A percentile compares a stretch with the other conserved stretches of the same genome.
Evolutionary conservation across 805 yeast species (phyloP).

Genomic region (Cyberlindnera americana): DNA sequence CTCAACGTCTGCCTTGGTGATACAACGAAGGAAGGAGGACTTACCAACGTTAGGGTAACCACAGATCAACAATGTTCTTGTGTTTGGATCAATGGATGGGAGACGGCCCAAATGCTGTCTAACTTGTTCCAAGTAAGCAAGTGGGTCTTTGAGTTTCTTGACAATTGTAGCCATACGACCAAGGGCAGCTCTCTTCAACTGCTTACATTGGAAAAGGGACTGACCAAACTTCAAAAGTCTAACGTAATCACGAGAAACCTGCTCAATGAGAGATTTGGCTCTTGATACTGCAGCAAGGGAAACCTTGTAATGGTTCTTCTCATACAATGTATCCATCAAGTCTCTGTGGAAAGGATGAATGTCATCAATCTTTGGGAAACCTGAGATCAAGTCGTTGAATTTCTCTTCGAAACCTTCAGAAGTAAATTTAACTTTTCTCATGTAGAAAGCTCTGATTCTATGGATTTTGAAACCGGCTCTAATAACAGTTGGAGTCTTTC

Average conservation of each 20-base stretch:
- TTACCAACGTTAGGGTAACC: conserved; percentile 99
- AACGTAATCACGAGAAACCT: conserved; percentile 92
- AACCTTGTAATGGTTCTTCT: conserved; percentile 96
- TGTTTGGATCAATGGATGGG: conserved; percentile 97
- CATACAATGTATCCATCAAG: conserved; percentile 95
- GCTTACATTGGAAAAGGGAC: conserved; percentile 97
- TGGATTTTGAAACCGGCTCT: conserved; percentile 95
- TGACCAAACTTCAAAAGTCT: conserved; percentile 96
- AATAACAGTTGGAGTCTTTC: conserved; percentile 98
- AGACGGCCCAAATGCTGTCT: conserved; percentile 98
- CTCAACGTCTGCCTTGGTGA: conserved; percentile 98
- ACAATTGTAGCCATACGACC: conserved; percentile 99
- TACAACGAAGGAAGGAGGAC: conserved; percentile 87
- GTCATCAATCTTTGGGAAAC: conserved; percentile 95
- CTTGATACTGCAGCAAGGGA: conserved; percentile 92
- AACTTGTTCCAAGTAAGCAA: conserved; percentile 92
- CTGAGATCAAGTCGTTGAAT: conserved; percentile 76
- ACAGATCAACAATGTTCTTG: conserved; percentile 94
- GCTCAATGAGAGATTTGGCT: conserved; percentile 92
- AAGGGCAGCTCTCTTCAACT: conserved; percentile 94
- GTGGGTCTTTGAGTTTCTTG: conserved; percentile 92
- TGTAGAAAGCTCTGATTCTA: conserved; percentile 94
- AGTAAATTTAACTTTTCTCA: conserved; percentile 96
- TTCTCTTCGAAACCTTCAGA: conserved; percentile 96
- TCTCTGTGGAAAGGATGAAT: conserved; percentile 98